Evolutionary conservation across 208 protist genomes (phyloP).

Genomic region (Trypanosoma avium): DNA sequence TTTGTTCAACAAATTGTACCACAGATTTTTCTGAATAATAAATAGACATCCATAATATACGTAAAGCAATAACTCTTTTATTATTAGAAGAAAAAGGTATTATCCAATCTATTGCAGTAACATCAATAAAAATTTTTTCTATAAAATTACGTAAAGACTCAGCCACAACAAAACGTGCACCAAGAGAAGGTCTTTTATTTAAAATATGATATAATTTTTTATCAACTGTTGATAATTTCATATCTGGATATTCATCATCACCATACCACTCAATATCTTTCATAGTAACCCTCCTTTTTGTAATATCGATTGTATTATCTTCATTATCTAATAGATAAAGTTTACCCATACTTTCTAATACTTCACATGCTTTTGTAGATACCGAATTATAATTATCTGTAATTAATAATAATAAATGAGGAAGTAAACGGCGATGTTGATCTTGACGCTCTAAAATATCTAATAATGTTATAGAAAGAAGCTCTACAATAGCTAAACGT

Average conservation of each 20-base stretch:
- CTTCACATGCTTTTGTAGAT: constrained; percentile 33
- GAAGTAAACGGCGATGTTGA: constrained; percentile 74
- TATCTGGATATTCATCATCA: constrained; percentile 86
- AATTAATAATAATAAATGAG: constrained; percentile 75
- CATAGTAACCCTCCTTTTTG: constrained; percentile 75
- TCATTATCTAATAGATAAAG: constrained; percentile 88
- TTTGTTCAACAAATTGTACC: constrained; percentile 83
- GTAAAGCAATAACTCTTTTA: constrained; percentile 70
- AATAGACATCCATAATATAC: constrained; percentile 76
- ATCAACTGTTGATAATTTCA: constrained; percentile 38
- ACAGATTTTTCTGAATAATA: constrained; percentile 77
- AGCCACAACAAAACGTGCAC: constrained; percentile 79
- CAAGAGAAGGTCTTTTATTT: constrained; percentile 58
- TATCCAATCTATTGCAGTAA: constrained; percentile 85
- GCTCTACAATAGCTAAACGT: constrained; percentile 46
- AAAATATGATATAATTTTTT: constrained; percentile 42
- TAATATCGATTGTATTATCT: constrained; percentile 85
- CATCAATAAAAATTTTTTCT: constrained; percentile 60
- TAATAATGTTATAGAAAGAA: constrained; percentile 64
- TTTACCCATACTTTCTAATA: constrained; percentile 68
- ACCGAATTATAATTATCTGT: constrained; percentile 73
- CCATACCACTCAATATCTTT: constrained; percentile 93
- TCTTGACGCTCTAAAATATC: constrained; percentile 83
- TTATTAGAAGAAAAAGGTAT: constrained; percentile 89
- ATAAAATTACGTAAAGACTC: constrained; percentile 69